These are phyloP conservation scores for Ganoderma sinense DNA, from an alignment of 1,284 basidiomycete genomes.

Conservation along the genomic window DNA sequence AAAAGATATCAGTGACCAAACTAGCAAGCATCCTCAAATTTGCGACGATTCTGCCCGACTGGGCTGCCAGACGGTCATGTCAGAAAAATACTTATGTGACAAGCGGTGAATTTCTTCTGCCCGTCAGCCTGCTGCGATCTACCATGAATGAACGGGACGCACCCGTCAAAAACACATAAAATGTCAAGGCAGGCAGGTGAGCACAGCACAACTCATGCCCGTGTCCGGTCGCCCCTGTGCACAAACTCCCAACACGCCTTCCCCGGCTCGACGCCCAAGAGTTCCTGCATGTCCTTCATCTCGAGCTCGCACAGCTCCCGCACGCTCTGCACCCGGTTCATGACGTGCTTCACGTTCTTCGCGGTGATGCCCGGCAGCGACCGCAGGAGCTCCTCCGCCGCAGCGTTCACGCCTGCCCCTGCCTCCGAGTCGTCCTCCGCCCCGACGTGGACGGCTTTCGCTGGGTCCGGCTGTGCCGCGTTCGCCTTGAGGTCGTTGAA, in stretches of 20 bases:
- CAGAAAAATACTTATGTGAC: neutral
- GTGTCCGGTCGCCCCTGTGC: conserved; percentile 66
- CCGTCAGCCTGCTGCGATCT: neutral
- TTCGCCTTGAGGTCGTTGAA: conserved; percentile 93
- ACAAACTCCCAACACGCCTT: conserved; percentile 84
- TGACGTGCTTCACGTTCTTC: conserved; percentile 89
- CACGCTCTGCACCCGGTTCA: conserved; percentile 81
- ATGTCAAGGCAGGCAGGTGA: no score
- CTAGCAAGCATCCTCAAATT: neutral
- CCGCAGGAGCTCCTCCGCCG: conserved; percentile 80
- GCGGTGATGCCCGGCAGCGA: conserved; percentile 78
- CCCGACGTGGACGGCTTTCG: conserved; percentile 79
- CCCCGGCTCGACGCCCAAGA: conserved; percentile 87
- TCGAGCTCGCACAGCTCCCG: conserved; percentile 78
- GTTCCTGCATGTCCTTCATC: conserved; percentile 69
- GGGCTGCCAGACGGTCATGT: neutral
- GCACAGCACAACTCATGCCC: neutral
- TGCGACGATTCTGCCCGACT: neutral
- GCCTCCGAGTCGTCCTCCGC: conserved; percentile 76
- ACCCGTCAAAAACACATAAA: neutral
- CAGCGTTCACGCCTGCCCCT: conserved; percentile 73
- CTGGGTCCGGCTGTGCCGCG: conserved; percentile 83
- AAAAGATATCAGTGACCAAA: neutral
- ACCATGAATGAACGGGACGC: neutral
- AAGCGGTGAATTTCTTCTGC: neutral